phyloP scores from a whole-genome alignment of 2,329 filamentous ascomycete species.

The Aspergillus caelatus region DNA sequence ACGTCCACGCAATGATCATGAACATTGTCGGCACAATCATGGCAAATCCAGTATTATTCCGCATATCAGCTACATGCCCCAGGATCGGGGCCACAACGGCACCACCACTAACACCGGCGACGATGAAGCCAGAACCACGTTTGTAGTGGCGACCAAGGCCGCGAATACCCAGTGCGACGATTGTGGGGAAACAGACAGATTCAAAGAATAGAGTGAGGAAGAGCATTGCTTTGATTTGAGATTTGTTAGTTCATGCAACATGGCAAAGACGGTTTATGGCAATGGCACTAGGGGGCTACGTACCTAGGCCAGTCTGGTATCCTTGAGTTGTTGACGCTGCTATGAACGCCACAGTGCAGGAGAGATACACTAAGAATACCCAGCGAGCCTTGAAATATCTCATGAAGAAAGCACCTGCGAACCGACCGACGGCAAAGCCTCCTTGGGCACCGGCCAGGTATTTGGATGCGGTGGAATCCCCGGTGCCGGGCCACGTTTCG shows the following conservation, averaged over 20 bases:
- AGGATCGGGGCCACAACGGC: slow-evolving; percentile 73
- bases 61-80: slow-evolving; percentile 66
- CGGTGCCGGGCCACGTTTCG: slow-evolving; percentile 60
- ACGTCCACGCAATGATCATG: slow-evolving; percentile 60
- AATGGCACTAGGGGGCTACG: neutral
- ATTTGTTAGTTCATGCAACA: neutral
- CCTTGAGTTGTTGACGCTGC: slow-evolving; percentile 53
- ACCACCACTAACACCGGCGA: slow-evolving; percentile 72
- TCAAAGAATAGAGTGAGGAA: slow-evolving; percentile 78
- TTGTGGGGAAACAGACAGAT: slow-evolving; percentile 79
- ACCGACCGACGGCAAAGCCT: slow-evolving; percentile 72
- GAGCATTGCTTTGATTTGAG: slow-evolving; percentile 51
- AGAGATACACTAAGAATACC: slow-evolving; percentile 71
- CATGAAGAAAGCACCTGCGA: slow-evolving; percentile 69
- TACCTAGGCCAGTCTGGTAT: slow-evolving; percentile 51
- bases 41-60: slow-evolving; percentile 62
- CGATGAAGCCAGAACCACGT: slow-evolving; percentile 72
- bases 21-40: slow-evolving; percentile 70
- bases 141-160: slow-evolving; percentile 77
- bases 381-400: slow-evolving; percentile 67
- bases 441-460: slow-evolving; percentile 76
- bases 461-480: slow-evolving; percentile 62
- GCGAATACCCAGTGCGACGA: slow-evolving; percentile 77
- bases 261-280: neutral
- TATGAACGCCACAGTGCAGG: slow-evolving; percentile 63